Percentiles rank a stretch among this genome's conserved stretches.
Conservation (phyloP, 805 yeast genomes). For the Saitoella complicata region DNA sequence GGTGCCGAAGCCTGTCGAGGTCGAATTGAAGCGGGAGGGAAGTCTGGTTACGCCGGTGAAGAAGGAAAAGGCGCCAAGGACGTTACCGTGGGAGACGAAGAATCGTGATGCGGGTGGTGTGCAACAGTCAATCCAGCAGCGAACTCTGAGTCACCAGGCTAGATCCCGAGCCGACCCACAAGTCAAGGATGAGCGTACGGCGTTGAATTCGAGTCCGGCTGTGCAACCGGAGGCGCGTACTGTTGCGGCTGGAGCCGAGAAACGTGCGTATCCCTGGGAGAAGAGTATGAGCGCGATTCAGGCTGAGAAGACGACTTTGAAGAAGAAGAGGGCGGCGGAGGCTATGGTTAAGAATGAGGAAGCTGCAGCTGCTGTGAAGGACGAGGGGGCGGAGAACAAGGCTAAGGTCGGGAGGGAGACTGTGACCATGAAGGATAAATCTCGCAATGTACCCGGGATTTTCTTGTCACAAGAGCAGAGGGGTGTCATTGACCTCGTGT, state of each 20-base stretch:
- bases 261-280: neutral
- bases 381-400: slow-evolving; percentile 2
- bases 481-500: slow-evolving; percentile 44
- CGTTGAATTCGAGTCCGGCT: too few relatives aligned
- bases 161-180: too few relatives aligned
- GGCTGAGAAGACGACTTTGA: neutral
- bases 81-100: too few relatives aligned
- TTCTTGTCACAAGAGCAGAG: slow-evolving; percentile 33
- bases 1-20: too few relatives aligned
- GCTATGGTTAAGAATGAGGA: neutral
- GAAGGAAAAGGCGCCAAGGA: too few relatives aligned
- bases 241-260: neutral
- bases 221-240: too few relatives aligned
- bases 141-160: too few relatives aligned
- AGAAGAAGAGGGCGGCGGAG: neutral
- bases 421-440: neutral
- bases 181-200: too few relatives aligned
- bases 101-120: too few relatives aligned
- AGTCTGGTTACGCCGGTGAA: too few relatives aligned
- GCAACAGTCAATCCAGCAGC: too few relatives aligned
- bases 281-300: neutral
- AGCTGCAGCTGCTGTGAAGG: neutral
- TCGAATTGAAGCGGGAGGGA: too few relatives aligned
- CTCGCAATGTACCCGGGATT: slow-evolving; percentile 9
- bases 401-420: neutral